phyloP scores from a whole-genome alignment of 306 rosid species.

The Vachellia collinsii region DNA sequence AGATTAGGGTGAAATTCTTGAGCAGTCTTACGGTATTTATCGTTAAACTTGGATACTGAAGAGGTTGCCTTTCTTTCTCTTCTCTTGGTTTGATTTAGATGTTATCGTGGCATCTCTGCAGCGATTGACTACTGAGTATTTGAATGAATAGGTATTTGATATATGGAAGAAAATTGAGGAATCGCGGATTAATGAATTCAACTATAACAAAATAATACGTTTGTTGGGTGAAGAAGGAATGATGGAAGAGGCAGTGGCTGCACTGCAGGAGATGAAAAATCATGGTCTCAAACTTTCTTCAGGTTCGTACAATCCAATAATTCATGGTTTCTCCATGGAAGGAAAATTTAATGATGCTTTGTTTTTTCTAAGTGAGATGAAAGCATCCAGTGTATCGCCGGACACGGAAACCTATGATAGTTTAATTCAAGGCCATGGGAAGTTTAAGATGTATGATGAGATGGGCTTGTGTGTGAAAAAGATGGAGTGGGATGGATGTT shows the following conservation, averaged over 20 bases:
- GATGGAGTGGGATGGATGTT: slow-evolving; percentile 67
- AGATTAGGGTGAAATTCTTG: neutral
- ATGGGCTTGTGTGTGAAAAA: slow-evolving; percentile 60
- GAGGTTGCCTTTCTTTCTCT: neutral
- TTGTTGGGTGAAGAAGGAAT: slow-evolving; percentile 57
- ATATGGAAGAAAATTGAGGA: slow-evolving; percentile 68
- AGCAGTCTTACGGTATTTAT: neutral
- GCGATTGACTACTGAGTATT: slow-evolving; percentile 26
- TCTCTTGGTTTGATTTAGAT: neutral
- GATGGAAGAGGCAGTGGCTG: slow-evolving; percentile 55
- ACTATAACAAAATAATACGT: slow-evolving; percentile 60
- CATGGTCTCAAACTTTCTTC: slow-evolving; percentile 49
- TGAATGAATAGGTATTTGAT: slow-evolving; percentile 62
- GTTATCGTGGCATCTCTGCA: slow-evolving; percentile 5
- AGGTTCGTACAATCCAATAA: slow-evolving; percentile 56
- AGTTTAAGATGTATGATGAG: slow-evolving; percentile 70
- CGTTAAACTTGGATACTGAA: neutral
- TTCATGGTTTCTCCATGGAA: slow-evolving; percentile 57
- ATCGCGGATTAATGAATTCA: slow-evolving; percentile 56
- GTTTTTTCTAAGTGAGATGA: slow-evolving; percentile 59
- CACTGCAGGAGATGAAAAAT: slow-evolving; percentile 59
- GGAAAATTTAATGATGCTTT: slow-evolving; percentile 57
- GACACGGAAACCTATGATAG: slow-evolving; percentile 67
- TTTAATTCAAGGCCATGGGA: slow-evolving; percentile 70
- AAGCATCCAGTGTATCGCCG: slow-evolving; percentile 44